These are phyloP conservation scores for Aspergillus fructus DNA, from an alignment of 2,329 filamentous ascomycete genomes.

Conservation along the genomic window DNA sequence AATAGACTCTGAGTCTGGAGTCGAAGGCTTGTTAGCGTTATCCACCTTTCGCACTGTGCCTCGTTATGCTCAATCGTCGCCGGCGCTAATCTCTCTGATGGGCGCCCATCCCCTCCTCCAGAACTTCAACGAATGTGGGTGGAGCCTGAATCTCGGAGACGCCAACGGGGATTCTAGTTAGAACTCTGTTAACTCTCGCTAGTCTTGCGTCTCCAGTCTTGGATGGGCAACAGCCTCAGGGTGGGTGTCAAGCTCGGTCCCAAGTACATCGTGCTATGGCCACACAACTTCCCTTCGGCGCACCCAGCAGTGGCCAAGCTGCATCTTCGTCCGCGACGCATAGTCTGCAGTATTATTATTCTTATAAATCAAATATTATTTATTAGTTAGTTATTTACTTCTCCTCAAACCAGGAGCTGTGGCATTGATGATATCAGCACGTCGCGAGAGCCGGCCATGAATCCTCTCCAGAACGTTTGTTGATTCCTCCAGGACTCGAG, in stretches of 20 bases:
- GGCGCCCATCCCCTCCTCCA: background rate
- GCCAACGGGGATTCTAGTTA: no score
- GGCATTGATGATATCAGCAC: slow-evolving; percentile 6
- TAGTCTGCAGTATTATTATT: slow-evolving; percentile 8
- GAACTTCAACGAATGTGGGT: background rate
- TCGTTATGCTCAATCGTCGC: background rate
- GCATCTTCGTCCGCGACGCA: slow-evolving; percentile 14
- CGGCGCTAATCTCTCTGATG: no score
- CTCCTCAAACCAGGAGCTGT: background rate
- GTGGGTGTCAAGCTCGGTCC: background rate
- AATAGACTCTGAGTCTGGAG: no score
- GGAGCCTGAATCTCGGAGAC: background rate
- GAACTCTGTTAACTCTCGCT: no score
- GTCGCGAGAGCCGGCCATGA: background rate
- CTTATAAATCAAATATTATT: background rate
- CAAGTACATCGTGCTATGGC: background rate
- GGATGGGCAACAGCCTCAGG: background rate
- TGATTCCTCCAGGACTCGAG: no score
- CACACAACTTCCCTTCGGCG: slow-evolving; percentile 7
- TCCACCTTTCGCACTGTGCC: background rate
- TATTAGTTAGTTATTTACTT: background rate
- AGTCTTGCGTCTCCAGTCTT: background rate
- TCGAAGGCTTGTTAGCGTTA: no score
- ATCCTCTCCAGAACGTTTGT: no score
- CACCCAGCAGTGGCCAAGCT: slow-evolving; percentile 13